Evolutionary conservation across 2,329 filamentous ascomycete species (phyloP).

Genomic region (Trichoderma pleuroti): DNA sequence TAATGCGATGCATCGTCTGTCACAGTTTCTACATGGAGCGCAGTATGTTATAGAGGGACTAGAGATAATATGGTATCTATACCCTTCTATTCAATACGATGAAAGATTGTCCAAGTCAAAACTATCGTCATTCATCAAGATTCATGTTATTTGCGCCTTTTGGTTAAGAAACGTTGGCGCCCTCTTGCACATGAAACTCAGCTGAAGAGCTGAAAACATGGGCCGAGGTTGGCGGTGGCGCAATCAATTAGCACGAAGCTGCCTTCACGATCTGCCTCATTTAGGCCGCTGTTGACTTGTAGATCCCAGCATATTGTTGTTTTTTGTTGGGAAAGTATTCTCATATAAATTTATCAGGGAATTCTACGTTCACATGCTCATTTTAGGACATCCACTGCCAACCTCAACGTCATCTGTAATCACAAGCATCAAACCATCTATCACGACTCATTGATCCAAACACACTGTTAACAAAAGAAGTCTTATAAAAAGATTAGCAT

Average conservation of each 20-base stretch:
- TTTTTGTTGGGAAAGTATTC: neutral
- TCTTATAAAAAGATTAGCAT: too few relatives aligned
- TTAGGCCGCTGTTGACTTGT: neutral
- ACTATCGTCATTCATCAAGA: neutral
- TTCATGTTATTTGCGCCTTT: neutral
- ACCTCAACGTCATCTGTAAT: neutral
- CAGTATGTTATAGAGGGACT: neutral
- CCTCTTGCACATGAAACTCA: neutral
- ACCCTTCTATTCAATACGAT: neutral
- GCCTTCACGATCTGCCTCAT: neutral
- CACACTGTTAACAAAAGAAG: neutral
- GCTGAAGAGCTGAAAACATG: neutral
- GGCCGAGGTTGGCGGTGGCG: neutral
- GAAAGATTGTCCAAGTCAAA: neutral
- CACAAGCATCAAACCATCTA: neutral
- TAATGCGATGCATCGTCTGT: neutral
- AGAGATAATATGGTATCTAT: neutral
- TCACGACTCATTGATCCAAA: neutral
- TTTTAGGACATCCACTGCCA: neutral
- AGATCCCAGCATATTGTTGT: too few relatives aligned
- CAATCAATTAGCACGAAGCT: neutral
- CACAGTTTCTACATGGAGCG: neutral
- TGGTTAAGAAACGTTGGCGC: neutral
- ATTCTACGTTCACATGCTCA: neutral
- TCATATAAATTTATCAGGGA: neutral